Conservation (phyloP, 2,329 filamentous ascomycete genomes). For the Diaporthe batatas region DNA sequence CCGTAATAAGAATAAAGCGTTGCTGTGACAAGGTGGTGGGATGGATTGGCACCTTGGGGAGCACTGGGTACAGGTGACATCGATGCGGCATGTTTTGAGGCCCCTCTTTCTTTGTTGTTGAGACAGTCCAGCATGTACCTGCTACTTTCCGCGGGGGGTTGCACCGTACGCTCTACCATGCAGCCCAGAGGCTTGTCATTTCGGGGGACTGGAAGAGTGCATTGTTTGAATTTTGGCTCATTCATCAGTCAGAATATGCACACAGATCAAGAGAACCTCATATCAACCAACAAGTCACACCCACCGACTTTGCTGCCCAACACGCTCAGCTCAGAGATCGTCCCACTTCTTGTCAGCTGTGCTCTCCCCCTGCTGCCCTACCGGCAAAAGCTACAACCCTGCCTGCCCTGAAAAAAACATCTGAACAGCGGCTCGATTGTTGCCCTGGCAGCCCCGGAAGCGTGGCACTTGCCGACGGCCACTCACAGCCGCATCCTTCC, state of each 20-base stretch:
- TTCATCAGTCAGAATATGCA: background rate
- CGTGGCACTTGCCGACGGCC: slow-evolving; percentile 29
- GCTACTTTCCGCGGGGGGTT: background rate
- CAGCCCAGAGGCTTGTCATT: background rate
- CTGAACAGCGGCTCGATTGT: slow-evolving; percentile 26
- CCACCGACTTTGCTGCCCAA: slow-evolving; percentile 19
- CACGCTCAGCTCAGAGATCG: slow-evolving; percentile 11
- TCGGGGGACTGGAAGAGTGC: slow-evolving; percentile 10
- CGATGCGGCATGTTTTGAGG: background rate
- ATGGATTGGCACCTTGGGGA: background rate
- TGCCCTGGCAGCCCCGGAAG: slow-evolving; percentile 28
- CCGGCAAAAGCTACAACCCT: slow-evolving; percentile 29
- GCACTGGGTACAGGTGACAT: slow-evolving; percentile 6
- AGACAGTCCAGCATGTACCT: background rate
- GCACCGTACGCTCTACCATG: background rate
- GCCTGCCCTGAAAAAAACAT: slow-evolving; percentile 25
- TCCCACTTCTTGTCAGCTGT: background rate
- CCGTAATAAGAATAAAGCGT: background rate
- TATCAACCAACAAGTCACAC: background rate
- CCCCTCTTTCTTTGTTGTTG: background rate
- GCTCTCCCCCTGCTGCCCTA: slow-evolving; percentile 7
- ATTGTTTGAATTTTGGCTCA: slow-evolving; percentile 14
- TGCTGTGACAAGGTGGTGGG: slow-evolving; percentile 3
- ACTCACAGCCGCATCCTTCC: slow-evolving; percentile 17
- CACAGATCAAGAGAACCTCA: background rate